phyloP scores from a whole-genome alignment of 768 basidiomycete species.

The Pleurotus pulmonarius region DNA sequence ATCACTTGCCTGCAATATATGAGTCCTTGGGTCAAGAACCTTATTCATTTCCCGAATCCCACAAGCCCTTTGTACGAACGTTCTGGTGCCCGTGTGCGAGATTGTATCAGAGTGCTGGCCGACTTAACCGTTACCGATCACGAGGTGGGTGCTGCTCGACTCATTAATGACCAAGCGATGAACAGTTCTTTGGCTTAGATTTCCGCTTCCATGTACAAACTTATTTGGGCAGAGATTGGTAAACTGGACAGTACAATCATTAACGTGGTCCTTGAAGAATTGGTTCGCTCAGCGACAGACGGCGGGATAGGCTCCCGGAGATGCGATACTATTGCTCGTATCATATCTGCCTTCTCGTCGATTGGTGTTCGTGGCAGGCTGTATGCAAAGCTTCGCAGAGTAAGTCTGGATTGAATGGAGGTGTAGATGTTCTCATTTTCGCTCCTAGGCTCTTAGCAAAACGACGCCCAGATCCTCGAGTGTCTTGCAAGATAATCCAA shows the following conservation, averaged over 20 bases:
- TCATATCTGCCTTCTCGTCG: slow-evolving; percentile 70
- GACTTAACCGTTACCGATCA: slow-evolving; percentile 69
- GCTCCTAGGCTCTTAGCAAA: slow-evolving; percentile 63
- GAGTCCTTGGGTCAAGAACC: slow-evolving; percentile 85
- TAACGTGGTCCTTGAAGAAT: slow-evolving; percentile 75
- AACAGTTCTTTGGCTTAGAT: slow-evolving; percentile 38
- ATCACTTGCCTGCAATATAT: slow-evolving; percentile 78
- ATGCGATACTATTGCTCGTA: slow-evolving; percentile 73
- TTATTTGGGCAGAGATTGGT: slow-evolving; percentile 75
- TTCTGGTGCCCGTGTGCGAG: slow-evolving; percentile 71
- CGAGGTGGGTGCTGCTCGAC: slow-evolving; percentile 44
- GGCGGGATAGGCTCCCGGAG: slow-evolving; percentile 72
- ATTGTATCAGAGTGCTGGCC: slow-evolving; percentile 76
- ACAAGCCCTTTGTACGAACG: slow-evolving; percentile 65
- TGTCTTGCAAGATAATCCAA: slow-evolving; percentile 63
- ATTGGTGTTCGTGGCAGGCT: slow-evolving; percentile 77
- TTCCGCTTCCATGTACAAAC: slow-evolving; percentile 60
- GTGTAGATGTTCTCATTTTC: not conserved
- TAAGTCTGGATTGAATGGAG: slow-evolving; percentile 20
- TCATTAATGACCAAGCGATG: not conserved
- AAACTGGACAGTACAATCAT: slow-evolving; percentile 63
- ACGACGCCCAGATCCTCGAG: slow-evolving; percentile 61
- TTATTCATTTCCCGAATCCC: slow-evolving; percentile 68
- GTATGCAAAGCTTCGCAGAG: slow-evolving; percentile 77
- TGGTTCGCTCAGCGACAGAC: slow-evolving; percentile 80